These are phyloP conservation scores for Panellus pusillus DNA, from an alignment of 768 basidiomycete species.

Conservation along the genomic window DNA sequence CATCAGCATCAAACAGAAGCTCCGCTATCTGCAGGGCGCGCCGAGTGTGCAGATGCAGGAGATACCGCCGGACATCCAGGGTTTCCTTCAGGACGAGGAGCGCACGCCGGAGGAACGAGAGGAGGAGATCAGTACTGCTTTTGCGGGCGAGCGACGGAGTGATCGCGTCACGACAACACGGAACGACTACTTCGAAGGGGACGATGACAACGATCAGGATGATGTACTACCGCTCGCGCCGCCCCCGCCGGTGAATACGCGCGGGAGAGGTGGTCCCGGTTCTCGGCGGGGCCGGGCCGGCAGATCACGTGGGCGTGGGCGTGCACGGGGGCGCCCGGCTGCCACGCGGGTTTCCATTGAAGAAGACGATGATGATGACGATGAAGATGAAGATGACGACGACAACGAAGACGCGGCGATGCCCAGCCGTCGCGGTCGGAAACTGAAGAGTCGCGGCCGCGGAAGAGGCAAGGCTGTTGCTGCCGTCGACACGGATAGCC, in stretches of 20 bases:
- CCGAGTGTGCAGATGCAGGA: constrained; percentile 97
- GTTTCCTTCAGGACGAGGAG: constrained; percentile 73
- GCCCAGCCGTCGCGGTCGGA: constrained; percentile 31
- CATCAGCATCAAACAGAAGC: constrained; percentile 80
- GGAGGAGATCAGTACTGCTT: constrained; percentile 60
- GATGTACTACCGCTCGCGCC: constrained; percentile 26
- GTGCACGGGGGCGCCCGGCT: constrained; percentile 34
- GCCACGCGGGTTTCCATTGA: constrained; percentile 30
- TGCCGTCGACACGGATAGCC: constrained; percentile 32
- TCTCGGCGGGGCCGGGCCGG: constrained; percentile 13
- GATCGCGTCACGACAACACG: constrained; percentile 54
- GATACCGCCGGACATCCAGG: constrained; percentile 89
- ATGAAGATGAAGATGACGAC: constrained; percentile 18
- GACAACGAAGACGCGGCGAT: constrained; percentile 20
- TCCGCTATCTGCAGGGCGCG: constrained; percentile 91
- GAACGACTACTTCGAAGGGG: constrained; percentile 76
- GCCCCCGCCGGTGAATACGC: constrained; percentile 17
- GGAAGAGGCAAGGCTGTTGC: constrained; percentile 29
- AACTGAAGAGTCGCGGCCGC: constrained; percentile 33
- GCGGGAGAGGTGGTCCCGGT: constrained; percentile 11
- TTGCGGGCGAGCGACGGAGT: constrained; percentile 54
- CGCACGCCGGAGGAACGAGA: constrained; percentile 65
- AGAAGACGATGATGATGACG: constrained; percentile 15
- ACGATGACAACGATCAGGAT: constrained; percentile 63
- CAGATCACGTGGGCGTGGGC: constrained; percentile 33